Percentiles rank a stretch among this genome's conserved stretches.
phyloP scores from a whole-genome alignment of 176 grass and related monocot genomes.

The Secale cereale region DNA sequence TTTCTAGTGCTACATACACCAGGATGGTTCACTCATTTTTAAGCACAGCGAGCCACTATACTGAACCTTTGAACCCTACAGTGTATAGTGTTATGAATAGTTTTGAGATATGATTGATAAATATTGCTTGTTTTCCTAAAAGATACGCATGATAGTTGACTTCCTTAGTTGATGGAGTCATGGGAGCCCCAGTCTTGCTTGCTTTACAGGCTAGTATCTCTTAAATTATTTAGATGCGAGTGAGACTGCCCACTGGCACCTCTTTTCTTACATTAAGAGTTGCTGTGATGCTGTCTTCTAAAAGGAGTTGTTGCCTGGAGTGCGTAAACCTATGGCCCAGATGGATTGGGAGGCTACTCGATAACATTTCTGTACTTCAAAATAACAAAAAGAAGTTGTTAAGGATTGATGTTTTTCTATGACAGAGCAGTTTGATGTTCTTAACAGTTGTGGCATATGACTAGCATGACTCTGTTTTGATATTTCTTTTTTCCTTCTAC shows the following conservation, averaged over 20 bases:
- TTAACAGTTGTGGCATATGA: background rate
- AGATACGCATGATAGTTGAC: background rate
- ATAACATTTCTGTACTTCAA: background rate
- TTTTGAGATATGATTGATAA: background rate
- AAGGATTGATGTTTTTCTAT: background rate
- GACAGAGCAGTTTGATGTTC: background rate
- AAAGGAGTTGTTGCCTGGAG: background rate
- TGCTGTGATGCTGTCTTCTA: background rate
- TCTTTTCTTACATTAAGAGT: background rate
- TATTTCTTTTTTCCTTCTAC: background rate
- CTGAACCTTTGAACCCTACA: background rate
- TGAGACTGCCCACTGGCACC: background rate
- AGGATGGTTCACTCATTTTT: background rate
- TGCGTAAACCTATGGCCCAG: background rate
- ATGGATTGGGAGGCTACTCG: background rate
- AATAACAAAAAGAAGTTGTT: background rate
- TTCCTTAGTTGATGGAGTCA: background rate
- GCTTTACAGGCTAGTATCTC: background rate
- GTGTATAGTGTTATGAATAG: background rate
- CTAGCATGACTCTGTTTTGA: background rate
- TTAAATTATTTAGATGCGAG: background rate
- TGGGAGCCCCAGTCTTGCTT: background rate
- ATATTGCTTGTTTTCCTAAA: background rate
- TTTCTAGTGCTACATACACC: background rate
- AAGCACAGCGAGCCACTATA: background rate